Conservation (phyloP, 371 early-diverging fungal genomes). For the Mucor plumbeus region DNA sequence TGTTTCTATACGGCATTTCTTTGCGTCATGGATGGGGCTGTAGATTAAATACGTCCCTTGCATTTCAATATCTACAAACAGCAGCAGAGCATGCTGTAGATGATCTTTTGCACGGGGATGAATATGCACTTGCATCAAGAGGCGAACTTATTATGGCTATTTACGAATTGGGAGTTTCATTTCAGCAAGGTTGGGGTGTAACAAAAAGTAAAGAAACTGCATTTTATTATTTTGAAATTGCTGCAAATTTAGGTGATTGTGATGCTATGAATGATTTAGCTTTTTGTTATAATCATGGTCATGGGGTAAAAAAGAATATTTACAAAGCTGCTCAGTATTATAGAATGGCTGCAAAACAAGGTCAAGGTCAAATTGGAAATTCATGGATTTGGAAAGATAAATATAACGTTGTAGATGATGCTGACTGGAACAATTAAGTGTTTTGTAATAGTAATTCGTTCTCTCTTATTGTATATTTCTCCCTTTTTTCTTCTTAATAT, state of each 20-base stretch:
- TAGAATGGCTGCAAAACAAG: slow-evolving; percentile 81
- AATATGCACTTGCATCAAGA: slow-evolving; percentile 36
- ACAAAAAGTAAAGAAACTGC: slow-evolving; percentile 79
- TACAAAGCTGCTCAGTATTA: slow-evolving; percentile 83
- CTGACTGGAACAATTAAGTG: neutral
- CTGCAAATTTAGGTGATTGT: slow-evolving; percentile 83
- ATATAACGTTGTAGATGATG: slow-evolving; percentile 29
- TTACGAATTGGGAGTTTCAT: slow-evolving; percentile 84
- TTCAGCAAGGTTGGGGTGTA: slow-evolving; percentile 91
- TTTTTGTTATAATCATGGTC: slow-evolving; percentile 74
- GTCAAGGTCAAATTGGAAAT: slow-evolving; percentile 80
- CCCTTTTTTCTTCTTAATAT: neutral
- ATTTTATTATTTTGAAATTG: slow-evolving; percentile 87
- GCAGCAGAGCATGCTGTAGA: slow-evolving; percentile 76
- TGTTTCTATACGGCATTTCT: slow-evolving; percentile 81
- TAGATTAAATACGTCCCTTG: slow-evolving; percentile 61
- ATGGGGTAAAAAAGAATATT: slow-evolving; percentile 81
- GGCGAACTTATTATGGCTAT: slow-evolving; percentile 82
- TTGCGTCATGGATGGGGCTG: slow-evolving; percentile 86
- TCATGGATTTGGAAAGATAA: slow-evolving; percentile 74
- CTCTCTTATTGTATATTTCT: neutral
- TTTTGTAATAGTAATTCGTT: neutral
- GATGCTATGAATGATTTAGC: slow-evolving; percentile 85
- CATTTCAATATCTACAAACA: slow-evolving; percentile 75
- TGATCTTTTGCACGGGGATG: slow-evolving; percentile 47